These are phyloP conservation scores for Drechslerella coelobrocha DNA, from an alignment of 2,329 filamentous ascomycete genomes.

Conservation along the genomic window DNA sequence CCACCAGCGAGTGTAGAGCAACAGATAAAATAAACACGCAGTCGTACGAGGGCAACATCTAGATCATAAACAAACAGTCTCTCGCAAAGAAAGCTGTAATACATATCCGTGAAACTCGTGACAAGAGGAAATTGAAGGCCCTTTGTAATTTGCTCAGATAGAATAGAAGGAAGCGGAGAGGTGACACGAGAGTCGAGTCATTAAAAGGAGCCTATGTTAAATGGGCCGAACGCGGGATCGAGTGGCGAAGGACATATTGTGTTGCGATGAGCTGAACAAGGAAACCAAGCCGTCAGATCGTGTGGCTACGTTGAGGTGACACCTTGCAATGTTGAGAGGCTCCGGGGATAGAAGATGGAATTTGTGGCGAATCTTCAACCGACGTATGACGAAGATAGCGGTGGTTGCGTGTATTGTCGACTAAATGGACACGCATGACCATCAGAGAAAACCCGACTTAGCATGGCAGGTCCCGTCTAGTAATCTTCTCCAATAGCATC, in stretches of 20 bases:
- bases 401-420: constrained; percentile 5
- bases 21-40: constrained; percentile 23
- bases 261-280: constrained; percentile 32
- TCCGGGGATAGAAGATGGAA: too few species aligned
- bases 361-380: constrained; percentile 29
- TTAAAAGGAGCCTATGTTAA: constrained; percentile 38
- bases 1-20: constrained; percentile 25
- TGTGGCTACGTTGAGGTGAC: neutral
- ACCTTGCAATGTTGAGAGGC: too few species aligned
- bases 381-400: constrained; percentile 16
- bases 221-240: constrained; percentile 26
- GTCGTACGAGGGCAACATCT: constrained; percentile 24
- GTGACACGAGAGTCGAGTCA: constrained; percentile 20
- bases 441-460: neutral
- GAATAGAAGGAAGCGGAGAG: constrained; percentile 12
- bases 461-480: neutral
- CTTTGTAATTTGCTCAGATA: constrained; percentile 4
- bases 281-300: constrained; percentile 17
- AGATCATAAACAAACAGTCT: constrained; percentile 28
- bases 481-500: constrained; percentile 49
- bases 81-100: constrained; percentile 20
- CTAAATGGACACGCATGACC: constrained; percentile 12
- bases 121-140: constrained; percentile 1
- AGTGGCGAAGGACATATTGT: constrained; percentile 4
- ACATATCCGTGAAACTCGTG: constrained; percentile 12